Percentiles rank a stretch among this genome's conserved stretches.
These are phyloP conservation scores for Xylaria palmicola DNA, from an alignment of 495 filamentous ascomycete genomes.

Conservation along the genomic window DNA sequence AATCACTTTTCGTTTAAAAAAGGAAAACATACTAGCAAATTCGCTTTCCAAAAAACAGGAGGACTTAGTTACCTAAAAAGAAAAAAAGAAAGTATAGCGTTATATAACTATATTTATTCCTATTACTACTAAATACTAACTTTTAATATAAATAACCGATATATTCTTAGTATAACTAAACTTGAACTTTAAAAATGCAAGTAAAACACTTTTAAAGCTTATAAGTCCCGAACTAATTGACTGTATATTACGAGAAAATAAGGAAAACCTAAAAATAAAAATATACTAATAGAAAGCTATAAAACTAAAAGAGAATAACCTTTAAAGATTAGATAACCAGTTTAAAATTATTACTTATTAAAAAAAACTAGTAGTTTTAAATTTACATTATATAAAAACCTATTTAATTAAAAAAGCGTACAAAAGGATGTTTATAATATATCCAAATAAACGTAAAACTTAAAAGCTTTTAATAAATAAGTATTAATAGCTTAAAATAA, in stretches of 20 bases:
- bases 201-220: too few species aligned
- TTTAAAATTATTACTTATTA: too few species aligned
- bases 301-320: too few species aligned
- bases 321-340: too few species aligned
- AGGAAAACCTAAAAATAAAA: too few species aligned
- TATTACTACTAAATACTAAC: background rate
- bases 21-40: background rate
- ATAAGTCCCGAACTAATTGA: too few species aligned
- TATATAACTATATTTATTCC: background rate
- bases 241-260: too few species aligned
- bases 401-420: too few species aligned
- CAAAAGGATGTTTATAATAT: too few species aligned
- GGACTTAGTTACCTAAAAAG: background rate
- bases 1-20: background rate
- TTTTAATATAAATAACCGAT: background rate
- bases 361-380: too few species aligned
- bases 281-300: too few species aligned
- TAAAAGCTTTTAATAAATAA: background rate
- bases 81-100: background rate
- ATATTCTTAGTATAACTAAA: background rate
- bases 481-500: background rate
- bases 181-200: background rate
- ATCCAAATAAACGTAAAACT: background rate
- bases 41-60: background rate
- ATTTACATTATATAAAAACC: too few species aligned